Evolutionary conservation across 2,329 filamentous ascomycete genomes (phyloP), one percentile per base, ranked within the genome.

Genomic region (Aureobasidium sp.): DNA sequence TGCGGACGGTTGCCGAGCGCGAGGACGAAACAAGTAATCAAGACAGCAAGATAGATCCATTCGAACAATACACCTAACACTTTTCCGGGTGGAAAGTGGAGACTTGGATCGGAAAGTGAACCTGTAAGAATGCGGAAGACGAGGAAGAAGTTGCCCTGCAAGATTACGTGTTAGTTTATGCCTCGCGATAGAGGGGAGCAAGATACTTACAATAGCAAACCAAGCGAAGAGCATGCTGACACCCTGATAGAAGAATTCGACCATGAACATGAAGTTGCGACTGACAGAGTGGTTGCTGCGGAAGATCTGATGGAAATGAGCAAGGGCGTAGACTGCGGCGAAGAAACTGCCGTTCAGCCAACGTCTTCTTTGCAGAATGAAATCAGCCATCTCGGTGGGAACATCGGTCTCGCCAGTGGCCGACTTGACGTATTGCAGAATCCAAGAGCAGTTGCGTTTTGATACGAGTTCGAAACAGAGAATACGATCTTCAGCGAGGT

Each of bases 331-430:
- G 61, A 99, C 87, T 62, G 94, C 92, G 54, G 94, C 94, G 74
- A 99, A 99, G 83, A 99, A 99, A 70, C 89, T 94, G 65, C 94
- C 94, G 77, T 99, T 99, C 66, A 99, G 77, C 94, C 94, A 99
- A 76, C 94, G 87, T 78, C 94, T 87, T 73, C 94, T 87, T 77
- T 99, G 94, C 53, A 96, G 81, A 70, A 99, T 94, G 72, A 99
- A 86, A 69, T 99, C 94, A 23, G 92, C 89, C 77, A 96, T 94
- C 25, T 87, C 87, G 65, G 95, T 92, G 0, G 94, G 94, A 33
- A 99, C 94, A 75, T 99, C 94, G 1, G 94, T 99, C 78, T 99
- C 94, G 65, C 94, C 94, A 10, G 85, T 96, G 13, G 94, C 90
- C 2, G 92, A 96, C 76, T 99, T 99, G 79, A 99, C 94, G 70